Percentiles rank a stretch among this genome's conserved stretches.
These are phyloP conservation scores for Apiospora koreana DNA, from an alignment of 2,329 filamentous ascomycete genomes.

Conservation along the genomic window DNA sequence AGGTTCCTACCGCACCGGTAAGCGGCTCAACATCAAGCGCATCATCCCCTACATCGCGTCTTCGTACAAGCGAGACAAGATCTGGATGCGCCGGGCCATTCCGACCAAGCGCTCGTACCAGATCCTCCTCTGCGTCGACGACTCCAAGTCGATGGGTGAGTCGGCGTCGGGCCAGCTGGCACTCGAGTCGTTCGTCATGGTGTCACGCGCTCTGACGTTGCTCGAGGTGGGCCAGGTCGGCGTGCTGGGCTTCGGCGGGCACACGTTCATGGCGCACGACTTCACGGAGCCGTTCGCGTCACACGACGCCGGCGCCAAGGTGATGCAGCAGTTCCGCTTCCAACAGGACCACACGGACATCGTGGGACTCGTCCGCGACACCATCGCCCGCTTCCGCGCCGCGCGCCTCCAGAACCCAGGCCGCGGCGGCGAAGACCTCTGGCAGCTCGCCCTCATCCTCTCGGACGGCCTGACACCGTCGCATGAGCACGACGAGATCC, in stretches of 20 bases:
- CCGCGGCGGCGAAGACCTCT: conserved; percentile 67
- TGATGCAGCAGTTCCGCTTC: conserved; percentile 85
- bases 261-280: conserved; percentile 82
- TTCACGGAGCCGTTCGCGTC: conserved; percentile 80
- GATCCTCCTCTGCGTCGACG: conserved; percentile 95
- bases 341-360: conserved; percentile 86
- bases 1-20: conserved; percentile 94
- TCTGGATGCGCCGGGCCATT: conserved; percentile 94
- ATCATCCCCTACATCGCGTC: conserved; percentile 99
- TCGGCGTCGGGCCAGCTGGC: conserved; percentile 74
- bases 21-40: conserved; percentile 97
- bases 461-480: conserved; percentile 90
- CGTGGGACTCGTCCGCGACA: conserved; percentile 71
- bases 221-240: conserved; percentile 94
- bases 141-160: conserved; percentile 92
- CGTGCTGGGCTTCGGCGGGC: conserved; percentile 84
- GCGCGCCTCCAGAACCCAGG: conserved; percentile 64
- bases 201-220: conserved; percentile 84
- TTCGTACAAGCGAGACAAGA: conserved; percentile 98
- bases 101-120: conserved; percentile 95
- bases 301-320: conserved; percentile 75
- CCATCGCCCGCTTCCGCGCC: conserved; percentile 78
- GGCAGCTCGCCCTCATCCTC: conserved; percentile 92
- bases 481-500: conserved; percentile 77
- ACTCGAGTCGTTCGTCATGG: conserved; percentile 91